Base-by-base conservation (phyloP, 495 filamentous ascomycete species). In the Amphirosellinia nigrospora region DNA sequence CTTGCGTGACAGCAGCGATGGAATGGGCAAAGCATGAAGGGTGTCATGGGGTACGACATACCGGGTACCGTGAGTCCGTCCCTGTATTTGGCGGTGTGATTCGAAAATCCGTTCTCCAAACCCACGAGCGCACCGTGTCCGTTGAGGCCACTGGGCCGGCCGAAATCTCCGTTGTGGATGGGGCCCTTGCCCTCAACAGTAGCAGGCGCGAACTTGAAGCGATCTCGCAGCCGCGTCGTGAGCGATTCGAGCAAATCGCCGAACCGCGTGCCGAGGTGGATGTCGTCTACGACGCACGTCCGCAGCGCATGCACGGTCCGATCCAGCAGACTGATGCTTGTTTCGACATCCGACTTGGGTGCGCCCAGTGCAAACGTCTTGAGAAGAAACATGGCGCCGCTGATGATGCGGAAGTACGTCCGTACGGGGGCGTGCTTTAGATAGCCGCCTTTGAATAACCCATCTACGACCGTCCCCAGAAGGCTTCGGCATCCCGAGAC, bases 321-420 rank as follows among this genome's bases (percentile, higher is more conserved):
- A 75, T 97, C 92, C 80, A 98, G 90, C 10, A 98, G 86, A 10
- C 86, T 86, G 41, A 98, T 88, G 41, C 92, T 95, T 28, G 92
- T 82, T 67, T 91, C 88, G 15, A 97, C 93, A 70, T 98, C 95
- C 68, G 91, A 90, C 81, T 96, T 94, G 56, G 92, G 91, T 3
- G 94, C 95, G 26, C 96, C 96, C 2, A 98, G 86, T 8, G 94
- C 96, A 77, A 99, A 98, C 0, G 95, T 97, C 88, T 92, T 83
- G 52, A 99, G 89, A 50, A 98, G 86, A 78, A 99, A 97, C 86
- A 98, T 97, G 74, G 94, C 94, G 28, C 93, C 94, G 65, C 92
- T 94, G 72, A 98, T 88, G 75, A 99, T 97, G 58, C 96, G 90
- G 83, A 98, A 96, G 75, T 94, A 97, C 0, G 96, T 97, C 52